These are phyloP conservation scores for Drechslera avenae DNA, from an alignment of 2,329 filamentous ascomycete genomes.

Conservation along the genomic window DNA sequence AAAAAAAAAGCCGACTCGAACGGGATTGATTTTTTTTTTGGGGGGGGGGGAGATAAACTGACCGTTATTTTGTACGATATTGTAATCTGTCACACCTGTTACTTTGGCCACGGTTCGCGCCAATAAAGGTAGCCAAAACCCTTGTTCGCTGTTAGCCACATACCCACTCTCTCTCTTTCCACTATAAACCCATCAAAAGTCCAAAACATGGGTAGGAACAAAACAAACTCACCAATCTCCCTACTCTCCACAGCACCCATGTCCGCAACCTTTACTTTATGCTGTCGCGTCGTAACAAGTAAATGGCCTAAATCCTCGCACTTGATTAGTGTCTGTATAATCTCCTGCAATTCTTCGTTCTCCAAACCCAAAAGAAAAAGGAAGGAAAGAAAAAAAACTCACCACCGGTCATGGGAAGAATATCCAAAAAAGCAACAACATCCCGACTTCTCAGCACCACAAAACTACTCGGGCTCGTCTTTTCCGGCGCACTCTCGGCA, in stretches of 20 bases:
- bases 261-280: constrained; percentile 79
- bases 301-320: constrained; percentile 61
- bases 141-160: constrained; percentile 25
- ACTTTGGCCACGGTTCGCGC: constrained; percentile 71
- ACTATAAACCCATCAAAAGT: not conserved
- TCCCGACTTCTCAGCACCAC: constrained; percentile 78
- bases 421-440: constrained; percentile 89
- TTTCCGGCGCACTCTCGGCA: constrained; percentile 30
- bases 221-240: constrained; percentile 67
- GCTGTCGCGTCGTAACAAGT: constrained; percentile 76
- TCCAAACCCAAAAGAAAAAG: not conserved
- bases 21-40: no score
- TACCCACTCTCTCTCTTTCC: not conserved
- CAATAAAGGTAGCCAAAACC: constrained; percentile 69
- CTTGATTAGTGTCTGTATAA: no score
- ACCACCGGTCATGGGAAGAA: constrained; percentile 81
- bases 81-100: constrained; percentile 83
- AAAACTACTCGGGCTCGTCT: constrained; percentile 51
- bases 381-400: constrained; percentile 8
- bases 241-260: constrained; percentile 66
- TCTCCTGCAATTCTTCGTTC: not conserved
- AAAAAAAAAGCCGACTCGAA: no score
- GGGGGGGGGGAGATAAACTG: constrained; percentile 14
- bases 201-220: no score
- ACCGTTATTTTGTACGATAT: constrained; percentile 95